Evolutionary conservation across 352 stramenopile species (phyloP).

Genomic region (Phytophthora pinifolia): DNA sequence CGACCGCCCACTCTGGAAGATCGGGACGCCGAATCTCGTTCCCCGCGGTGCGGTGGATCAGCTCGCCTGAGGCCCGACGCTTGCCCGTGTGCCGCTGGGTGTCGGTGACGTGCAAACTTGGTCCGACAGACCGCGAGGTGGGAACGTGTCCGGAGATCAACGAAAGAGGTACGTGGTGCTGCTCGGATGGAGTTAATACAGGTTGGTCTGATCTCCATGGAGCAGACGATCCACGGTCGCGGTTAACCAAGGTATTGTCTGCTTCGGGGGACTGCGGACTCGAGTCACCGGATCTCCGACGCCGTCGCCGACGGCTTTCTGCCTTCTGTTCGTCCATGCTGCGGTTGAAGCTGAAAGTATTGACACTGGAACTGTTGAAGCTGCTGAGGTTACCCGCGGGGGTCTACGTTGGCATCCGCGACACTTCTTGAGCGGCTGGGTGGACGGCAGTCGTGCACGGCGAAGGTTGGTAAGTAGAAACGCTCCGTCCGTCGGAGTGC

Average conservation of each 20-base stretch:
- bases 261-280: conserved; percentile 8
- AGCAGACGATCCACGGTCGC: conserved; percentile 27
- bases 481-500: conserved; percentile 1
- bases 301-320: conserved; percentile 14
- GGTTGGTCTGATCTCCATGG: background rate
- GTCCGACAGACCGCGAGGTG: background rate
- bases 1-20: conserved; percentile 18
- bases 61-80: conserved; percentile 24
- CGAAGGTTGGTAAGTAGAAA: conserved; percentile 1
- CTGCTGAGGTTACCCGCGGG: background rate
- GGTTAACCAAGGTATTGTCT: conserved; percentile 7
- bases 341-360: background rate
- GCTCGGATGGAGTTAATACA: conserved; percentile 14
- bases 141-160: background rate
- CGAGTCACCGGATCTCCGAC: conserved; percentile 12
- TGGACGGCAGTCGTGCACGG: too few species aligned
- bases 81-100: conserved; percentile 23
- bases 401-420: conserved; percentile 14
- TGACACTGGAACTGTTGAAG: background rate
- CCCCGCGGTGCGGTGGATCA: conserved; percentile 12
- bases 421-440: too few species aligned
- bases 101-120: conserved; percentile 4
- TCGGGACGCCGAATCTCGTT: conserved; percentile 21
- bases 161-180: conserved; percentile 9
- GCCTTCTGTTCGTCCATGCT: conserved; percentile 15